phyloP scores from a whole-genome alignment of 345 rosid genomes.

The Schrenkiella parvula region DNA sequence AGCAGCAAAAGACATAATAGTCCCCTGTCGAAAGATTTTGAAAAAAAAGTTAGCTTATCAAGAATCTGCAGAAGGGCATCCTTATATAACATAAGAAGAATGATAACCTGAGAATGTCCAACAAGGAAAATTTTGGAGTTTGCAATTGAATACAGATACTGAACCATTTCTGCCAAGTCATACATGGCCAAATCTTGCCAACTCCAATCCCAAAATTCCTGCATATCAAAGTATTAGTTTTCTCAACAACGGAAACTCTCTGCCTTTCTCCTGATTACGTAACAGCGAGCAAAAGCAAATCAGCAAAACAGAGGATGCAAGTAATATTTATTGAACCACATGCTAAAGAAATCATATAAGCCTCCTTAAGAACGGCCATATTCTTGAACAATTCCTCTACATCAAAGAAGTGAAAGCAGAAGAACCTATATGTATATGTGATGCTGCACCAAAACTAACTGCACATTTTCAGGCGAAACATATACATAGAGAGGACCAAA shows the following conservation, averaged over 20 bases:
- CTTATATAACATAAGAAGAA: background rate
- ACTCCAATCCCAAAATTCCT: slow-evolving; percentile 98
- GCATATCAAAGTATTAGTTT: slow-evolving; percentile 1
- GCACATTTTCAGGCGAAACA: background rate
- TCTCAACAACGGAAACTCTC: background rate
- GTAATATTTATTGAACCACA: background rate
- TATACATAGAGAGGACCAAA: background rate
- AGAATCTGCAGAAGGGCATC: background rate
- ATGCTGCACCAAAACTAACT: background rate
- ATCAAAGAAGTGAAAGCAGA: background rate
- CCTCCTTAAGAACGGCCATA: background rate
- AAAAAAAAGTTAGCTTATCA: background rate
- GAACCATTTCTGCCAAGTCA: slow-evolving; percentile 76
- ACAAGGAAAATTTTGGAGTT: slow-evolving; percentile 70
- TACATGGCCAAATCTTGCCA: slow-evolving; percentile 89
- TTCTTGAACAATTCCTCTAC: background rate
- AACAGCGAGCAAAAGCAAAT: too few relatives aligned
- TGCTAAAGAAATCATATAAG: background rate
- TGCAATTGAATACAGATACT: slow-evolving; percentile 43
- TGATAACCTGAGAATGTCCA: slow-evolving; percentile 90
- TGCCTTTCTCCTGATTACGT: background rate
- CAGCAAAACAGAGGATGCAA: too few relatives aligned
- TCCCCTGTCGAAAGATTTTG: slow-evolving; percentile 52
- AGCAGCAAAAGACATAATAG: slow-evolving; percentile 89
- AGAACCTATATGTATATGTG: background rate